Percentiles rank a stretch among this genome's conserved stretches.
Conservation (phyloP, 495 filamentous ascomycete species). For the Penicillium ochrochloron region DNA sequence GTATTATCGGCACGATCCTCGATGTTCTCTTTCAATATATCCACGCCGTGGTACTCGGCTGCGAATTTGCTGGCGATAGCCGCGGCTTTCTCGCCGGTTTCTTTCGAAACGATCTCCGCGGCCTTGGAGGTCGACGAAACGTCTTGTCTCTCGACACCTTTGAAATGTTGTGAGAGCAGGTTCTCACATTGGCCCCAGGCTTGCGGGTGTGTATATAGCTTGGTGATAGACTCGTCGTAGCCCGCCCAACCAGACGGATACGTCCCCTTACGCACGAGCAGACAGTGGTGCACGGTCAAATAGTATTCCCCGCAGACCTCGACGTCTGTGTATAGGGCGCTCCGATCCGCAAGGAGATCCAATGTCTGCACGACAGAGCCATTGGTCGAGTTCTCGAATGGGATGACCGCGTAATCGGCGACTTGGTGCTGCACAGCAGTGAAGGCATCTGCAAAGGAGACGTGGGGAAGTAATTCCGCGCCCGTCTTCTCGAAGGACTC, state of each 20-base stretch:
- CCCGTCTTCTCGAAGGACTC: slow-evolving; percentile 58
- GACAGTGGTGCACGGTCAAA: slow-evolving; percentile 81
- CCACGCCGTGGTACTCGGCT: slow-evolving; percentile 66
- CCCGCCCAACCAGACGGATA: slow-evolving; percentile 29
- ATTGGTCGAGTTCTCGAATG: slow-evolving; percentile 95
- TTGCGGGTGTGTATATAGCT: slow-evolving; percentile 89
- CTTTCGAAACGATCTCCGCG: slow-evolving; percentile 71
- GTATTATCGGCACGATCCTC: slow-evolving; percentile 85
- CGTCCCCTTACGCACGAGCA: slow-evolving; percentile 61
- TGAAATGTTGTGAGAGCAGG: slow-evolving; percentile 70
- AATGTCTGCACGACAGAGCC: slow-evolving; percentile 87
- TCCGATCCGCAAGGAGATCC: slow-evolving; percentile 81
- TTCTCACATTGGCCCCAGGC: slow-evolving; percentile 88
- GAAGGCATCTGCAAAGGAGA: slow-evolving; percentile 75
- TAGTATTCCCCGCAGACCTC: slow-evolving; percentile 81
- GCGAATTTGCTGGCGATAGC: slow-evolving; percentile 80
- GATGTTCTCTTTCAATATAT: slow-evolving; percentile 71
- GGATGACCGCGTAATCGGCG: slow-evolving; percentile 77
- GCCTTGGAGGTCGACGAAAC: slow-evolving; percentile 85
- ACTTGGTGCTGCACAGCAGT: slow-evolving; percentile 67
- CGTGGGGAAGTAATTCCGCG: slow-evolving; percentile 59
- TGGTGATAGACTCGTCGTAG: slow-evolving; percentile 43
- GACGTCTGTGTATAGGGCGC: slow-evolving; percentile 62
- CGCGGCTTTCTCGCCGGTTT: slow-evolving; percentile 61
- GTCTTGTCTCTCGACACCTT: slow-evolving; percentile 76